Percentiles rank a stretch among this genome's conserved stretches.
Evolutionary conservation across 768 basidiomycete genomes (phyloP).

Genomic region (Punctularia strigosozonata): DNA sequence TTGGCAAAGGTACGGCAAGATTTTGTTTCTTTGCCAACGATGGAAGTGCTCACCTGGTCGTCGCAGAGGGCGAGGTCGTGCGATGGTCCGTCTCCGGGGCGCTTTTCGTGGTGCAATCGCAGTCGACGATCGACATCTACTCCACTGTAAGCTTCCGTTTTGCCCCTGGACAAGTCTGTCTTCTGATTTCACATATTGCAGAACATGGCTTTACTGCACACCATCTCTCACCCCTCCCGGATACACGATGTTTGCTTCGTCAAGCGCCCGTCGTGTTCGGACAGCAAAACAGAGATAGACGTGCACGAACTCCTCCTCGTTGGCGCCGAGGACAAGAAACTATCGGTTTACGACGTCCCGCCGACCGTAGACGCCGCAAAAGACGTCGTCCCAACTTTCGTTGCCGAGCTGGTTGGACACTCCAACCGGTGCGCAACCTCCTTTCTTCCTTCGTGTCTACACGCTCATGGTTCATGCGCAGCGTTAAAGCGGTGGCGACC

Average conservation of each 20-base stretch:
- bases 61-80: conserved; percentile 82
- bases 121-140: conserved; percentile 72
- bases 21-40: not conserved
- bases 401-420: conserved; percentile 73
- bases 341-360: conserved; percentile 67
- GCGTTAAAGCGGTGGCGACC: conserved; percentile 73
- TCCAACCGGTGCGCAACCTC: conserved; percentile 57
- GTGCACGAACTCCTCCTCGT: conserved; percentile 65
- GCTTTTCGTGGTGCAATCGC: conserved; percentile 70
- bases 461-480: conserved; percentile 15
- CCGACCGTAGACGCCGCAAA: conserved; percentile 26
- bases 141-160: conserved; percentile 41
- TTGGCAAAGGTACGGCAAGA: conserved; percentile 68
- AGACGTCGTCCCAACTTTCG: conserved; percentile 32
- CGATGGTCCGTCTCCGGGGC: conserved; percentile 75
- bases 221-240: conserved; percentile 66
- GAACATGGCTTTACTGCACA: conserved; percentile 72
- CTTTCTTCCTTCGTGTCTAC: not conserved
- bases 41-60: not conserved
- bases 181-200: conserved; percentile 18
- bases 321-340: conserved; percentile 83
- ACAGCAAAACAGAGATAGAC: conserved; percentile 20
- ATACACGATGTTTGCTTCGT: conserved; percentile 80
- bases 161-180: not conserved
- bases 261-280: conserved; percentile 36